phyloP scores from a whole-genome alignment of 768 basidiomycete genomes.

The Boletus fagicola region DNA sequence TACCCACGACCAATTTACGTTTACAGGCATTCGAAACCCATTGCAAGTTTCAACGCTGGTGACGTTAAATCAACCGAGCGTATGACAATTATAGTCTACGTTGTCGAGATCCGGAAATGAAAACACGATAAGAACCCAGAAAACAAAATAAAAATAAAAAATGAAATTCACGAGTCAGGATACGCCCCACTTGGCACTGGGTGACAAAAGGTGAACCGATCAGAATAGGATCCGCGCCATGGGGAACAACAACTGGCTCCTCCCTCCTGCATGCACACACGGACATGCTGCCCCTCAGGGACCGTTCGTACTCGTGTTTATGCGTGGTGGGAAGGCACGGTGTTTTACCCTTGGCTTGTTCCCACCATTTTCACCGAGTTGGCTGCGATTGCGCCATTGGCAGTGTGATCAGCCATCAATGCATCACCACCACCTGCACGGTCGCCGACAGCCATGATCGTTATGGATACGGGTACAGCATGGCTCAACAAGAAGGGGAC shows the following conservation, averaged over 20 bases:
- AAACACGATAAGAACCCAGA: slow-evolving; percentile 3
- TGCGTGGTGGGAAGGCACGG: slow-evolving; percentile 24
- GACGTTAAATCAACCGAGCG: slow-evolving; percentile 14
- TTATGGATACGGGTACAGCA: slow-evolving; percentile 8
- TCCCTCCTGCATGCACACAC: slow-evolving; percentile 14
- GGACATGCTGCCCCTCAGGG: slow-evolving; percentile 14
- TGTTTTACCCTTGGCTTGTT: slow-evolving; percentile 16
- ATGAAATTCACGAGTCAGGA: slow-evolving; percentile 4
- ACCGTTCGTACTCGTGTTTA: slow-evolving; percentile 8
- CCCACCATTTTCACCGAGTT: slow-evolving; percentile 10
- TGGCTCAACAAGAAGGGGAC: background rate
- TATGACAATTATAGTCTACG: slow-evolving; percentile 6
- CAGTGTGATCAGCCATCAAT: slow-evolving; percentile 3
- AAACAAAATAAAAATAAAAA: slow-evolving; percentile 1
- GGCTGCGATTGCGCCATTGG: slow-evolving; percentile 4
- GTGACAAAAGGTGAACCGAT: slow-evolving; percentile 14
- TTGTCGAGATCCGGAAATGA: slow-evolving; percentile 25
- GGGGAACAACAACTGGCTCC: background rate
- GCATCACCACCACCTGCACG: background rate
- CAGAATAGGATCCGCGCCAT: slow-evolving; percentile 14
- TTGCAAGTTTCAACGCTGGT: slow-evolving; percentile 7
- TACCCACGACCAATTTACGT: slow-evolving; percentile 19
- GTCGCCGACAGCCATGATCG: slow-evolving; percentile 31
- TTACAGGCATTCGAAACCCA: background rate
- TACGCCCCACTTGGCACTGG: background rate